Evolutionary conservation across 1,284 basidiomycete genomes (phyloP).

Genomic region (Puccinia coronata): DNA sequence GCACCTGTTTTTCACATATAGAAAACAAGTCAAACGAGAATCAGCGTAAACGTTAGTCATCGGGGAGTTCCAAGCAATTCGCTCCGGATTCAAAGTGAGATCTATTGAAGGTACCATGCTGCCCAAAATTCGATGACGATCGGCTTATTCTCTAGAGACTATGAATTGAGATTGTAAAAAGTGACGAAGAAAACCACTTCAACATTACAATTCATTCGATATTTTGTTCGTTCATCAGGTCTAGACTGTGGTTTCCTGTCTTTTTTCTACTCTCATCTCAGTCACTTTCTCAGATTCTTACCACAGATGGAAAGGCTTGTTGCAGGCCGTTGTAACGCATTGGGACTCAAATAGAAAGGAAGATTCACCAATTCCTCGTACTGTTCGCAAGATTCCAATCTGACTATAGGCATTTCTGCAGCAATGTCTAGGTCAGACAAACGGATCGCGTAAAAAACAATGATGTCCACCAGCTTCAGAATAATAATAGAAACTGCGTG

Average conservation of each 20-base stretch:
- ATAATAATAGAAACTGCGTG: neutral
- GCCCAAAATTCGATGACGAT: constrained; percentile 46
- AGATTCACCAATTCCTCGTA: constrained; percentile 21
- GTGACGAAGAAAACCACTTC: neutral
- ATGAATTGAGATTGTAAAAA: neutral
- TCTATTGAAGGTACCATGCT: neutral
- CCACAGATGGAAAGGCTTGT: neutral
- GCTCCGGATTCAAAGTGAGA: neutral
- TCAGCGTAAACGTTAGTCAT: neutral
- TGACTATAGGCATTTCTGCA: neutral
- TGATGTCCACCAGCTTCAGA: neutral
- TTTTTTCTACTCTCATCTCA: neutral
- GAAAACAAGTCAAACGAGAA: neutral
- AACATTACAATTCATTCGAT: neutral
- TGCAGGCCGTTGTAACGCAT: too few species aligned
- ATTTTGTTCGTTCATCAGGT: too few species aligned
- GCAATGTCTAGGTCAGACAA: neutral
- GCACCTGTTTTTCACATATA: constrained; percentile 28
- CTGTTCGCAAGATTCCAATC: constrained; percentile 23
- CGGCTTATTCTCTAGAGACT: constrained; percentile 17
- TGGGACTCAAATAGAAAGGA: too few species aligned
- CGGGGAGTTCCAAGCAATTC: neutral
- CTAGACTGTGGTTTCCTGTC: neutral
- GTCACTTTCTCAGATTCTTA: too few species aligned
- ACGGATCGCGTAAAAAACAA: neutral